Base-by-base conservation (phyloP, 805 yeast species). In the Metschnikowia similis region DNA sequence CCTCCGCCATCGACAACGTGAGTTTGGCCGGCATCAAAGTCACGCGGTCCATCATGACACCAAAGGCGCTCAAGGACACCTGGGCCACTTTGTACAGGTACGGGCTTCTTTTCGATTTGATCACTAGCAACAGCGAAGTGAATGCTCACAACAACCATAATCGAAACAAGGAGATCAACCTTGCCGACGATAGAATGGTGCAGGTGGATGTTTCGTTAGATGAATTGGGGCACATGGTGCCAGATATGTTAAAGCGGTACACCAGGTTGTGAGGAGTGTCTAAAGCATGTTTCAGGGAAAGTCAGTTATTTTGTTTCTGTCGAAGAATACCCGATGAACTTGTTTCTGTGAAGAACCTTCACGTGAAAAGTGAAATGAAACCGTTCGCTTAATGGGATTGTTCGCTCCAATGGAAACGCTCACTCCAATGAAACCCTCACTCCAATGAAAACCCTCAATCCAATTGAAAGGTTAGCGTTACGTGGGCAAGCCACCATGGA, bases 51-150 rank as follows among this genome's bases (percentile, higher is more conserved):
- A 61, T 79, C 6, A 83, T 91, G 89, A 69, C 82, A 4, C 72
- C 82, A 49, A 77, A 72, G 32, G 79, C 84, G 28, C 75, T 89
- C 54, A 75, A 79, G 42, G 79, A 79, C 36, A 79, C 87, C 35
- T 90, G 97, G 97, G 94, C 87, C 56, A 70, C 77, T 1, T 63
- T 90, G 31, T 79, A 79, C 54, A 69, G 69, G n/a, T 56, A 75
- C 29, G 84, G 85, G 1, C 61, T 88, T 6, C 59, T 87, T 8
- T 60, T 75, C 5, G 82, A 78, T 48, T 75, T 75, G 6, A 63
- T 75, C 3, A 74, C 77, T 8, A 64, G 69, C 41, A 70, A 69
- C 45, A 74, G 66, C 47, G 76, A 73, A 48, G 67, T 69, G n/a
- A 67, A 67, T 32, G 62, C 65, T 35, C 57, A 56, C 39, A 61